Evolutionary conservation across 2,329 filamentous ascomycete species (phyloP), one percentile per base, ranked within the genome.

Genomic region (Exophiala alcalophila): DNA sequence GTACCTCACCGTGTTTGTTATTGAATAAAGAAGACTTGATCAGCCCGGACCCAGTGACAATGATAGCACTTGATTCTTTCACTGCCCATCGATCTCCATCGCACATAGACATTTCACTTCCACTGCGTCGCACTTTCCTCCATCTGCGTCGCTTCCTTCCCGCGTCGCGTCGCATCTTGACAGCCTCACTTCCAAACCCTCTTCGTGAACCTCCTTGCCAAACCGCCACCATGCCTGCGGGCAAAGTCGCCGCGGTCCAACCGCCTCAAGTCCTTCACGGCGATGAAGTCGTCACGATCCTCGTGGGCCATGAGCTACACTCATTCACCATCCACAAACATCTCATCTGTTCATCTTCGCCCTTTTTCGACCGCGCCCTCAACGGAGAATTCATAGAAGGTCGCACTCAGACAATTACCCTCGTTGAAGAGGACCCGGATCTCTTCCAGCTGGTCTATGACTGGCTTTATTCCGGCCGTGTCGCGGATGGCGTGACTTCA

Each of bases 391-490:
- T 33, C 24, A 14, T 39, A 15, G 15, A 44, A 30, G 31, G 61
- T 60, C 65, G 14, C 64, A 71, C 28, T 65, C 67, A 44, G 60
- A 76, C 50, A 28, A 54, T 70, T 21, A 63, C 59, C 57, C 63
- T 70, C 2, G 68, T 72, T 0, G 63, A 65, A 45, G 73, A 78
- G 57, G 68, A 69, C 1, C 63, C 72, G n/a, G 64, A 70, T 55
- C 74, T 75, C 67, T 77, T 78, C 54, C 68, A 70, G 54, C 62
- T 77, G 24, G 76, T 77, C 53, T 65, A 73, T 28, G 62, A 74
- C 30, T 77, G 73, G 72, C 65, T 78, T 14, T 73, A 76, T 56
- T 34, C 48, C 3, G 44, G 45, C n/a, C 33, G 31, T 11, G 24
- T 52, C 7, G 35, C 14, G 11, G 21, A 43, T 7, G 16, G 20